phyloP scores from a whole-genome alignment of 352 stramenopile genomes.

The Pythium pectinolyticum region DNA sequence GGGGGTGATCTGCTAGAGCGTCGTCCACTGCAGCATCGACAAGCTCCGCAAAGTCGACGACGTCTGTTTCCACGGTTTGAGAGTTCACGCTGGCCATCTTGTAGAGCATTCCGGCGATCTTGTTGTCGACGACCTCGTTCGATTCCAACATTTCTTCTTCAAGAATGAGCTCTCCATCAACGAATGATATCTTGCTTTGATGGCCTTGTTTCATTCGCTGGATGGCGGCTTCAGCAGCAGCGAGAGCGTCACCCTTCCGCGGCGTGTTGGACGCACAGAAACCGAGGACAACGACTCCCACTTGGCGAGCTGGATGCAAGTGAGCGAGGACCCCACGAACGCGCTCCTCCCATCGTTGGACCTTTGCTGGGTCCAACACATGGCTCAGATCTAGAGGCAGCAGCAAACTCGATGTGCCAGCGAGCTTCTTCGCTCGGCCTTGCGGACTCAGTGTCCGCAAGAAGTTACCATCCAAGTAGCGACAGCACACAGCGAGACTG shows the following conservation, averaged over 20 bases:
- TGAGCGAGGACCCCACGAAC: slow-evolving; percentile 35
- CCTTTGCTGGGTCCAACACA: slow-evolving; percentile 33
- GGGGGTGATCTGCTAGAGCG: slow-evolving; percentile 2
- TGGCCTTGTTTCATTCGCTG: background rate
- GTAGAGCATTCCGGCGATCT: slow-evolving; percentile 13
- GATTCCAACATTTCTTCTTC: slow-evolving; percentile 20
- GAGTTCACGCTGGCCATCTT: slow-evolving; percentile 1
- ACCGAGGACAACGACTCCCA: slow-evolving; percentile 43
- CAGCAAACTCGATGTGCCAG: slow-evolving; percentile 51
- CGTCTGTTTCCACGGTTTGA: background rate
- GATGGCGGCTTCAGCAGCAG: slow-evolving; percentile 19
- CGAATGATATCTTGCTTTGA: slow-evolving; percentile 13
- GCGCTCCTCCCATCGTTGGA: slow-evolving; percentile 45
- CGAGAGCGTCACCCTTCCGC: slow-evolving; percentile 18
- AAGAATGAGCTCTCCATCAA: slow-evolving; percentile 27
- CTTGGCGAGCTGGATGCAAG: slow-evolving; percentile 34
- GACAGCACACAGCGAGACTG: slow-evolving; percentile 49
- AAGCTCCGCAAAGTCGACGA: slow-evolving; percentile 16
- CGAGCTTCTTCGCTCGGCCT: slow-evolving; percentile 33
- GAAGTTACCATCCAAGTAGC: slow-evolving; percentile 52
- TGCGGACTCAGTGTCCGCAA: slow-evolving; percentile 7
- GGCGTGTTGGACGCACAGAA: slow-evolving; percentile 23
- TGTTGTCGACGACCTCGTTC: slow-evolving; percentile 6
- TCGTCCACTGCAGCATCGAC: slow-evolving; percentile 17
- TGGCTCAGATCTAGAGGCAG: slow-evolving; percentile 56